Base-by-base conservation (phyloP, 345 rosid genomes). In the Hibiscus mutabilis region DNA sequence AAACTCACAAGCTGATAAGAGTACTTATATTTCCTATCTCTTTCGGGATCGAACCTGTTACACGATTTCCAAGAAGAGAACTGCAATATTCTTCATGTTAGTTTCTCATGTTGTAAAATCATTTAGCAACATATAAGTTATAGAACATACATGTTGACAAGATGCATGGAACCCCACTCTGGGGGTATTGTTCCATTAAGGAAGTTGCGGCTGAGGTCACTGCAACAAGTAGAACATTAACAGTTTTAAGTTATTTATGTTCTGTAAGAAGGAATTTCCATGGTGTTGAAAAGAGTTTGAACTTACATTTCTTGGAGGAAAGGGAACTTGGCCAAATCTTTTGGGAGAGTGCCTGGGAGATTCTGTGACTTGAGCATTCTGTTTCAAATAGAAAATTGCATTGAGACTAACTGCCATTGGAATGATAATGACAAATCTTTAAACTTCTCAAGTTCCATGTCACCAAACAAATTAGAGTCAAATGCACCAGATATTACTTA, bases 171-270 rank as follows among this genome's bases (percentile, higher is more conserved):
- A 62, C 82, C 84, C 92, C 92, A 86, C 65, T 79, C 75, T 15
- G 77, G 71, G 73, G 83, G 92, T 49, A 86, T 75, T 14, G 84
- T 67, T 57, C 92, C 89, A 46, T 63, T 83, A 63, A 88, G 85
- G 75, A 70, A 83, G 79, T 88, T 88, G 65, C 82, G 84, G 22
- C 75, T 16, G 59, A 86, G 65, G 69, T 86, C 84, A 63, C 92
- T 86, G 78, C 21, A 61, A 35, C 8, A 42, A 73, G n/a, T n/a
- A n/a, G n/a, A n/a, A n/a, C 46, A 60, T 70, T 63, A 24, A 67
- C 59, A 35, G 49, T 18, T 37, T 37, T 35, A 35, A 14, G 66
- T 61, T 60, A 49, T 60, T 49, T 47, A 5, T 55, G 21, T 52
- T 52, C n/a, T 14, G 52, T 14, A 10, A 65, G 27, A 19, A 4